phyloP scores from a whole-genome alignment of 805 yeast genomes.

The Nematodospora valgi region DNA sequence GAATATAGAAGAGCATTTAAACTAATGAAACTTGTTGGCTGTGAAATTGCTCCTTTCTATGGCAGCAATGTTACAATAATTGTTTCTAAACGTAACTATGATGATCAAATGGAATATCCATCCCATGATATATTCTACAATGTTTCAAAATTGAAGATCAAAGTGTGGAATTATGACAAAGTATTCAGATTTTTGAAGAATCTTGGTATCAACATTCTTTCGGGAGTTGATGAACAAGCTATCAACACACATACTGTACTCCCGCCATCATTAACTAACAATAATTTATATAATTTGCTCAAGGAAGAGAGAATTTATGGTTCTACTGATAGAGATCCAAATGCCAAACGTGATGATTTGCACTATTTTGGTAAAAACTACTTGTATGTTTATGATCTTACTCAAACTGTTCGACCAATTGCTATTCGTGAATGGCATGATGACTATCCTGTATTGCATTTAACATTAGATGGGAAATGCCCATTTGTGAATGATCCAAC shows the following conservation, averaged over 20 bases:
- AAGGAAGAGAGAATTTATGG: conserved; percentile 85
- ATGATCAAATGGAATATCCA: conserved; percentile 38
- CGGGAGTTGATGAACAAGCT: conserved; percentile 19
- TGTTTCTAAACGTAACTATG: conserved; percentile 58
- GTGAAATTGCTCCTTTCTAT: conserved; percentile 42
- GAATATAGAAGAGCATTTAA: conserved; percentile 42
- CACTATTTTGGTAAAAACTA: conserved; percentile 72
- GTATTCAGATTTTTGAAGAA: conserved; percentile 74
- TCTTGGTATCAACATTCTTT: conserved; percentile 36
- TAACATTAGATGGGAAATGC: conserved; percentile 71
- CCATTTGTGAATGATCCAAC: conserved; percentile 70
- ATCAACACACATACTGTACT: conserved; percentile 13
- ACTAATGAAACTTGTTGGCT: conserved; percentile 47
- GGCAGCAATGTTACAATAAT: conserved; percentile 70
- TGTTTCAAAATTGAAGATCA: conserved; percentile 59
- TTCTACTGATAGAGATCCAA: conserved; percentile 84
- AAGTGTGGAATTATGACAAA: conserved; percentile 87
- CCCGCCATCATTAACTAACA: conserved; percentile 9
- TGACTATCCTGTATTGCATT: conserved; percentile 52
- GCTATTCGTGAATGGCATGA: conserved; percentile 76
- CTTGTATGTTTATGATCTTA: conserved; percentile 75
- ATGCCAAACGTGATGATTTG: conserved; percentile 79
- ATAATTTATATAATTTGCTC: conserved; percentile 48
- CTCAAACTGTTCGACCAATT: conserved; percentile 75
- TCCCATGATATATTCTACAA: conserved; percentile 62